phyloP scores from a whole-genome alignment of 345 rosid species.

The Salix viminalis region DNA sequence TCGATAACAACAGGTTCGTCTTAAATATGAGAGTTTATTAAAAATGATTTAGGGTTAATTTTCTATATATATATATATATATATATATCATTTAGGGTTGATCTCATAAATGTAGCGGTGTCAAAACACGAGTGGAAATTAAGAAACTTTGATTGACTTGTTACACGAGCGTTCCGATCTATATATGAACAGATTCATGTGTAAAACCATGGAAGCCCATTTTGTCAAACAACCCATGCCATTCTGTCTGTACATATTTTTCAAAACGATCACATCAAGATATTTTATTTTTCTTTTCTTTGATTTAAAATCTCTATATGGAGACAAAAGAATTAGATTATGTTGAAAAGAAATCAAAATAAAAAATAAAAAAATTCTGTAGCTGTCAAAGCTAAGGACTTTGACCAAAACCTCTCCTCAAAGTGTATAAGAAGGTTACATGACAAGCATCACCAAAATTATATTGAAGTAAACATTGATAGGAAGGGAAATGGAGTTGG shows the following conservation, averaged over 20 bases:
- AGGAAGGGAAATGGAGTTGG: constrained; percentile 26
- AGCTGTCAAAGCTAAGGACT: not conserved
- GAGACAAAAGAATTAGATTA: not conserved
- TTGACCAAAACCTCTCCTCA: not conserved
- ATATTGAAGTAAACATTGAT: no score
- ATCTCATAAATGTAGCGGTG: not conserved
- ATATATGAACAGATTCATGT: not conserved
- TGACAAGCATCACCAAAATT: not conserved
- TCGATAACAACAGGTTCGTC: no score
- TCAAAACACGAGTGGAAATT: not conserved
- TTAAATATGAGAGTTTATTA: no score
- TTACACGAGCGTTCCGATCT: not conserved
- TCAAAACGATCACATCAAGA: not conserved
- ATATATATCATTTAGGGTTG: no score
- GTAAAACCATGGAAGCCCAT: not conserved
- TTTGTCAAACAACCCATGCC: not conserved
- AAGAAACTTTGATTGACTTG: not conserved
- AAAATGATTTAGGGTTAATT: no score
- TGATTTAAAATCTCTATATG: not conserved
- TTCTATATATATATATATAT: no score
- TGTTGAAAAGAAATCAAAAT: not conserved
- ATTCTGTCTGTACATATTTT: not conserved
- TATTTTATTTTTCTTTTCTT: not conserved
- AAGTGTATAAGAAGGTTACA: not conserved
- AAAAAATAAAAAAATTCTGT: not conserved